Evolutionary conservation across 176 grass and related monocot species (phyloP).

Genomic region (Cenchrus fungigraminus): DNA sequence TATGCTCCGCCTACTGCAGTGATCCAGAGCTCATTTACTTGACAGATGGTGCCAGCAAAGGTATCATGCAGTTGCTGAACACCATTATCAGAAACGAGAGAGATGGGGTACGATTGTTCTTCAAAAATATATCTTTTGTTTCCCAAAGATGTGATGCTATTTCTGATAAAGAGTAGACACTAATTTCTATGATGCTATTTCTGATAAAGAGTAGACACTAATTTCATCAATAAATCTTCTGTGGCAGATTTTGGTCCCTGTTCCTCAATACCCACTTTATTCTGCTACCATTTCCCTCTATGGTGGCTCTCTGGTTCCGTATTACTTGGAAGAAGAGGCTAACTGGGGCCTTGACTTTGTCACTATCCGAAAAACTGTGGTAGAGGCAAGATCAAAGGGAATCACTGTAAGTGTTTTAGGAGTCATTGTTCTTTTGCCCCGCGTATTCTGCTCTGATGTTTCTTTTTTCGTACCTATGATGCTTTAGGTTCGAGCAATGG

Average conservation of each 20-base stretch:
- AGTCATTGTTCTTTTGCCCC: not conserved
- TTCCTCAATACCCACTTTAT: slow-evolving; percentile 98
- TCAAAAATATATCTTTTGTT: slow-evolving; percentile 1
- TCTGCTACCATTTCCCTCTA: slow-evolving; percentile 87
- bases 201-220: slow-evolving; percentile 4
- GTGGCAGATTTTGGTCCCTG: slow-evolving; percentile 93
- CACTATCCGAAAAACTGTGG: slow-evolving; percentile 61
- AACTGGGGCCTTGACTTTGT: slow-evolving; percentile 91
- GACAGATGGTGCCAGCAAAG: slow-evolving; percentile 96
- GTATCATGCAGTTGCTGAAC: slow-evolving; percentile 94
- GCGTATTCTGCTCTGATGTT: no score
- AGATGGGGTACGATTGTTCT: slow-evolving; percentile 70
- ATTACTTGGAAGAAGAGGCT: slow-evolving; percentile 95
- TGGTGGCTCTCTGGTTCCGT: slow-evolving; percentile 91
- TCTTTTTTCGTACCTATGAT: not conserved
- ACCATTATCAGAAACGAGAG: slow-evolving; percentile 80
- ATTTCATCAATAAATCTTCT: slow-evolving; percentile 3
- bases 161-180: no score
- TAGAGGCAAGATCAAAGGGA: slow-evolving; percentile 76
- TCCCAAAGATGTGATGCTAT: not conserved
- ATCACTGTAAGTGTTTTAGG: slow-evolving; percentile 69
- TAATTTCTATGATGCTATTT: slow-evolving; percentile 11
- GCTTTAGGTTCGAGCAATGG: slow-evolving; percentile 90
- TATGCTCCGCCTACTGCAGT: slow-evolving; percentile 49
- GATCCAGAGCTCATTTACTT: slow-evolving; percentile 96